A percentile compares a stretch with the other conserved stretches of the same genome.
phyloP scores from a whole-genome alignment of 2,329 filamentous ascomycete species.

The Aspergillus sp. region DNA sequence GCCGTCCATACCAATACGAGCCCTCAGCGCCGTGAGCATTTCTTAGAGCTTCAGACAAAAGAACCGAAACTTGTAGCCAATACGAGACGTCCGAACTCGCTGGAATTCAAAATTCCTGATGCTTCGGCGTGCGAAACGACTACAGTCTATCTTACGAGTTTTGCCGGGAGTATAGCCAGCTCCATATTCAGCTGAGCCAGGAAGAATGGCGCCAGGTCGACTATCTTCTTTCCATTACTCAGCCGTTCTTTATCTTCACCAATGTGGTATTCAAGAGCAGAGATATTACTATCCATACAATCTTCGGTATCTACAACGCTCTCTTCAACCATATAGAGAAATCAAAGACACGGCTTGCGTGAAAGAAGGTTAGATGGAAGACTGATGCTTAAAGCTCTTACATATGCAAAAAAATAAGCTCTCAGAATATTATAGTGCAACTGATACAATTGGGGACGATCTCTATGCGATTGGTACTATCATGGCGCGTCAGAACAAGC shows the following conservation, averaged over 20 bases:
- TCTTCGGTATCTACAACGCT: conserved; percentile 12
- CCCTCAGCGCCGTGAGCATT: conserved; percentile 12
- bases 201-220: conserved; percentile 13
- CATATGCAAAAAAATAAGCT: conserved; percentile 12
- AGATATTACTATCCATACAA: conserved; percentile 12
- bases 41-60: conserved; percentile 10
- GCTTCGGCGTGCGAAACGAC: conserved; percentile 12
- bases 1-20: conserved; percentile 13
- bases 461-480: conserved; percentile 1
- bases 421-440: conserved; percentile 12
- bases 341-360: not conserved
- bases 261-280: conserved; percentile 10
- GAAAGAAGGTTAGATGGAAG: conserved; percentile 16
- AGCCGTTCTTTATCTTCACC: conserved; percentile 19
- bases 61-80: conserved; percentile 11
- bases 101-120: conserved; percentile 20
- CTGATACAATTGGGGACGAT: conserved; percentile 6
- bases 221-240: conserved; percentile 16
- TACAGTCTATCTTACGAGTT: conserved; percentile 6
- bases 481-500: conserved; percentile 8
- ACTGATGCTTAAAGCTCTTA: conserved; percentile 10
- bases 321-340: not conserved
- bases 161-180: too few species aligned
- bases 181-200: too few species aligned
- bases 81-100: conserved; percentile 15